Conservation (phyloP, 1,139 yeast genomes). For the Kurtzmaniella natalensis region DNA sequence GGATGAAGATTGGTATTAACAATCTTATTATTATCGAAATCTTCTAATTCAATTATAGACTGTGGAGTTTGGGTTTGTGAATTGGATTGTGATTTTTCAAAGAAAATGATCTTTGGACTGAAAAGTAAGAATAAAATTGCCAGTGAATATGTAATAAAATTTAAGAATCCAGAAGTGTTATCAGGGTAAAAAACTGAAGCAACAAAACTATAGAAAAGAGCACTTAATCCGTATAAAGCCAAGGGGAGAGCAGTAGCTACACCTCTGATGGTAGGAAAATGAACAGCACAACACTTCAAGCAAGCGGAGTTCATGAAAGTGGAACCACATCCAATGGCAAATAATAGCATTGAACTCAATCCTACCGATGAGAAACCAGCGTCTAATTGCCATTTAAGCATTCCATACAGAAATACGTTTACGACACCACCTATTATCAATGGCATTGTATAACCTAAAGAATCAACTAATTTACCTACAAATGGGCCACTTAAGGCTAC, state of each 20-base stretch:
- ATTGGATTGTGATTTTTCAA: constrained; percentile 34
- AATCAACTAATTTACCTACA: constrained; percentile 59
- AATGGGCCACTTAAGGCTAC: constrained; percentile 54
- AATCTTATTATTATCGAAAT: neutral
- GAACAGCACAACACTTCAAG: constrained; percentile 55
- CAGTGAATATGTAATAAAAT: constrained; percentile 41
- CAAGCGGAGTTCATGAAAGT: constrained; percentile 50
- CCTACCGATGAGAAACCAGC: constrained; percentile 21
- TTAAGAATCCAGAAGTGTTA: constrained; percentile 46
- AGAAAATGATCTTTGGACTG: constrained; percentile 43
- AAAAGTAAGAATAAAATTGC: constrained; percentile 34
- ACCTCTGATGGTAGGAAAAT: constrained; percentile 53
- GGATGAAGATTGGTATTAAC: neutral
- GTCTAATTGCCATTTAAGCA: constrained; percentile 45
- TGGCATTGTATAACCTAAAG: constrained; percentile 44
- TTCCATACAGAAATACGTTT: constrained; percentile 42
- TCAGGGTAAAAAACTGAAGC: constrained; percentile 48
- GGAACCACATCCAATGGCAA: constrained; percentile 50
- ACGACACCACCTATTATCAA: constrained; percentile 40
- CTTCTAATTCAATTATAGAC: neutral
- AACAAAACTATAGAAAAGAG: constrained; percentile 48
- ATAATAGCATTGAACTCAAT: constrained; percentile 34
- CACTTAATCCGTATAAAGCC: constrained; percentile 58
- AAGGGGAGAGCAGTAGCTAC: constrained; percentile 58
- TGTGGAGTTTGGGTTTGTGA: neutral